These are phyloP conservation scores for Auricularia auricula-judae DNA, from an alignment of 768 basidiomycete species.

Conservation along the genomic window DNA sequence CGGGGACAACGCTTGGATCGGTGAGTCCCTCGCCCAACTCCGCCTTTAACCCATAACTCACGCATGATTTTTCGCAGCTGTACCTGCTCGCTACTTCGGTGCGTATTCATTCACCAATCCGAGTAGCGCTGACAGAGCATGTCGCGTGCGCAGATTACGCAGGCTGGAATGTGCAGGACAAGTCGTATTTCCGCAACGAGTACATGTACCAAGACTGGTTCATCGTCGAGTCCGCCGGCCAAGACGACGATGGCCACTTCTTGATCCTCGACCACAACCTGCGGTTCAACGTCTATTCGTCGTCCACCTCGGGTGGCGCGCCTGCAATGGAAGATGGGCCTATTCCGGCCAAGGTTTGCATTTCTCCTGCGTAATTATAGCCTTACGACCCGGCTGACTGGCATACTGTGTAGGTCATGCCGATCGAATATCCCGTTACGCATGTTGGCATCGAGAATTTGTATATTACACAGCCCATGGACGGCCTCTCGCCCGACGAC, in stretches of 20 bases:
- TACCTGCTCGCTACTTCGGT: background rate
- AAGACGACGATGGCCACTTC: background rate
- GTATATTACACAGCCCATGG: background rate
- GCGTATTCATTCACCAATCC: too few species aligned
- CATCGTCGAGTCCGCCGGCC: background rate
- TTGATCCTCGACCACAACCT: background rate
- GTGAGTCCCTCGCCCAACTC: too few species aligned
- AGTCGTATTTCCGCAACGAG: background rate
- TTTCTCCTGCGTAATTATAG: background rate
- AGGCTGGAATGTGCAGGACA: background rate
- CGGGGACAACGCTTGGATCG: background rate
- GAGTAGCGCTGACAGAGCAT: too few species aligned
- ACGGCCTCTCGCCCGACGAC: background rate
- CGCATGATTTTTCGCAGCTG: too few species aligned
- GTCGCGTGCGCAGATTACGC: background rate
- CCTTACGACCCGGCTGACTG: background rate
- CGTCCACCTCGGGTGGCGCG: background rate
- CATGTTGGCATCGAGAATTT: background rate
- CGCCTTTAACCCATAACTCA: too few species aligned
- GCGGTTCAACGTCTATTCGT: background rate
- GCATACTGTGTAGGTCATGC: background rate
- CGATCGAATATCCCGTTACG: background rate
- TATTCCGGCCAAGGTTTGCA: background rate
- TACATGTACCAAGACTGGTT: slow-evolving; percentile 1
- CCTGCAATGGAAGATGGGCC: background rate